Evolutionary conservation across 306 rosid genomes (phyloP), one percentile per base, ranked within the genome.

Genomic region (Malus sieversii): DNA sequence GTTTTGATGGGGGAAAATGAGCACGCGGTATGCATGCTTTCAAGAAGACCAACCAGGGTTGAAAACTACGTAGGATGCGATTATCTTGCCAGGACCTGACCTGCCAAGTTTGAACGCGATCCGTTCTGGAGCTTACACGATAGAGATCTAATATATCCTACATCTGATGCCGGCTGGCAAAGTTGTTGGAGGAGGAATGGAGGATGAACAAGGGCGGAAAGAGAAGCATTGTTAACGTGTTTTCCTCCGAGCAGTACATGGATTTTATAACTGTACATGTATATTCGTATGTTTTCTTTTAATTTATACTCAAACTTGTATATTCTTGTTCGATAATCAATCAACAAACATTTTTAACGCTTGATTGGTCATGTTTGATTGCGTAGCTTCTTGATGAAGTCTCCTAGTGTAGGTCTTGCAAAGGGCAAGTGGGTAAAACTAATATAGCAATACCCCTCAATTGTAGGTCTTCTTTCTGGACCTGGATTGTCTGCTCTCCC

Each of bases 1-100:
- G 98, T 96, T 57, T 80, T 94, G 84, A 86, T 96, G 42, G 0
- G 98, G 98, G 55, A 94, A 91, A 85, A 88, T 94, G 89, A 90
- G 96, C 76, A 91, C 78, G 85, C 92, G 98, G 3, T 94, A 97
- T 57, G 97, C 96, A 71, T 91, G 96, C 86, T 91, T 90, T 79
- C 81, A 83, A 77, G 90, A 94, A 80, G 87, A 89, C 70, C 92
- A 94, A 38, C 29, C 92, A 18, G 96, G 98, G 72, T 78, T 91
- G 74, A 94, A 88, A 82, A 91, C 61, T 94, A 91, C 27, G 86
- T 84, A 72, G 94, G 93, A 18, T 91, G 98, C 69, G 93, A 90
- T 74, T 81, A 72, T 79, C 90, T 75, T 77, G 89, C 88, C 66
- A 88, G 82, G 67, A 84, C 87, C 42, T 93, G 67, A 84, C 87